Percentiles rank a stretch among this genome's conserved stretches.
phyloP scores from a whole-genome alignment of 441 rosid genomes.

The Mallotus repandus region DNA sequence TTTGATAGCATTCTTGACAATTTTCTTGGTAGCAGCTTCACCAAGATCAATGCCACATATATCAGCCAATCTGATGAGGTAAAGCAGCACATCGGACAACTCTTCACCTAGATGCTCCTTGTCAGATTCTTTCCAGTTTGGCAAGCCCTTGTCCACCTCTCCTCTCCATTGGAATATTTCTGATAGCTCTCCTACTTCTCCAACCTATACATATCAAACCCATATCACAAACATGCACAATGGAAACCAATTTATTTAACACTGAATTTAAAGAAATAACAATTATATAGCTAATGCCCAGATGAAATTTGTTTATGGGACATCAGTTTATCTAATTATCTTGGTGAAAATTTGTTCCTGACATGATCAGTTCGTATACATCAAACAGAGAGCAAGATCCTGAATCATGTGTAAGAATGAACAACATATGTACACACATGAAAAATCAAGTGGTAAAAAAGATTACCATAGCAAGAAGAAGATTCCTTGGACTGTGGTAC shows the following conservation, averaged over 20 bases:
- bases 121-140: conserved; percentile 48
- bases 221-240: not conserved
- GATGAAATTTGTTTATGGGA: too few relatives aligned
- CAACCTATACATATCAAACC: conserved; percentile 26
- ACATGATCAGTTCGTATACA: too few relatives aligned
- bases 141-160: conserved; percentile 54
- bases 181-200: conserved; percentile 54
- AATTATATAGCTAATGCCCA: too few relatives aligned
- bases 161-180: conserved; percentile 60
- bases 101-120: conserved; percentile 57
- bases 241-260: too few relatives aligned
- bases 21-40: conserved; percentile 42
- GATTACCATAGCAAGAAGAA: conserved; percentile 56
- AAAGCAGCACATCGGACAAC: conserved; percentile 51
- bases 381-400: not conserved
- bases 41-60: conserved; percentile 53
- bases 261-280: too few relatives aligned
- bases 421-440: not conserved
- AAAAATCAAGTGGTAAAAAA: not conserved
- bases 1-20: conserved; percentile 47
- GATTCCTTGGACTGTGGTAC: conserved; percentile 53
- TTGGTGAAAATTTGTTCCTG: too few relatives aligned
- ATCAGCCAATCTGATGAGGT: conserved; percentile 53
- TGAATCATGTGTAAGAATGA: not conserved
- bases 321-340: too few relatives aligned